Evolutionary conservation across 176 grass and related monocot genomes (phyloP).

Genomic region (Oropetium thomaeum): DNA sequence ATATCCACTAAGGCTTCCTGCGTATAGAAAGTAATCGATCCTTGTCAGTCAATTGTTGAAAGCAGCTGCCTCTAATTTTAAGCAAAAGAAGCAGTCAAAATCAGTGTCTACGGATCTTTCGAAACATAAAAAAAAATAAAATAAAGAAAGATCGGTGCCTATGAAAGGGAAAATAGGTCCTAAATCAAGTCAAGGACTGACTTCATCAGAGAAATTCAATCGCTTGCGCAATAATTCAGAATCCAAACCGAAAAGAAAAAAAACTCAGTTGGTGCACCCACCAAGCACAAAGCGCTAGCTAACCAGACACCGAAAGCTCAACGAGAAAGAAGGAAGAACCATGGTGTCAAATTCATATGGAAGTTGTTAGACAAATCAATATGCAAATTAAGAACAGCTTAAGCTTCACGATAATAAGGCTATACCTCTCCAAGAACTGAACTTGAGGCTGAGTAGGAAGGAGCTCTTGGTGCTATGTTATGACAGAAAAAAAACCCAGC

Average conservation of each 20-base stretch:
- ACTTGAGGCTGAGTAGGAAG: slow-evolving; percentile 34
- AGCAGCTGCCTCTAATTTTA: slow-evolving; percentile 13
- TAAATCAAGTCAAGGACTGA: slow-evolving; percentile 13
- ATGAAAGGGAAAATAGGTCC: too few species aligned
- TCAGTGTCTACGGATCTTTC: slow-evolving; percentile 27
- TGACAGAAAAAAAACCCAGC: slow-evolving; percentile 54
- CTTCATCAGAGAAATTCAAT: slow-evolving; percentile 13
- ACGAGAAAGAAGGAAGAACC: slow-evolving; percentile 21
- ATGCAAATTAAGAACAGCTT: slow-evolving; percentile 9
- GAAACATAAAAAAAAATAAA: too few species aligned
- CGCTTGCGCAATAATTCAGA: slow-evolving; percentile 17
- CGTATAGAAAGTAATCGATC: slow-evolving; percentile 20
- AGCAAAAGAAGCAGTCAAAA: slow-evolving; percentile 37
- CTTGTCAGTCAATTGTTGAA: slow-evolving; percentile 25
- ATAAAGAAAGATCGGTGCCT: too few species aligned
- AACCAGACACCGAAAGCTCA: slow-evolving; percentile 34
- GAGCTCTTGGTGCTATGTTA: slow-evolving; percentile 32
- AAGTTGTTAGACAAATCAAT: slow-evolving; percentile 1
- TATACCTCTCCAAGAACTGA: slow-evolving; percentile 39
- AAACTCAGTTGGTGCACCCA: slow-evolving; percentile 32
- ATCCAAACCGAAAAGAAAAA: background rate
- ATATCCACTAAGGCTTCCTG: slow-evolving; percentile 26
- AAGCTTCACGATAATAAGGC: slow-evolving; percentile 17
- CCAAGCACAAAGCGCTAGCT: slow-evolving; percentile 27
- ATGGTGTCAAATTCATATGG: background rate